phyloP scores from a whole-genome alignment of 1,139 yeast species.

The Yamadazyma oceani region DNA sequence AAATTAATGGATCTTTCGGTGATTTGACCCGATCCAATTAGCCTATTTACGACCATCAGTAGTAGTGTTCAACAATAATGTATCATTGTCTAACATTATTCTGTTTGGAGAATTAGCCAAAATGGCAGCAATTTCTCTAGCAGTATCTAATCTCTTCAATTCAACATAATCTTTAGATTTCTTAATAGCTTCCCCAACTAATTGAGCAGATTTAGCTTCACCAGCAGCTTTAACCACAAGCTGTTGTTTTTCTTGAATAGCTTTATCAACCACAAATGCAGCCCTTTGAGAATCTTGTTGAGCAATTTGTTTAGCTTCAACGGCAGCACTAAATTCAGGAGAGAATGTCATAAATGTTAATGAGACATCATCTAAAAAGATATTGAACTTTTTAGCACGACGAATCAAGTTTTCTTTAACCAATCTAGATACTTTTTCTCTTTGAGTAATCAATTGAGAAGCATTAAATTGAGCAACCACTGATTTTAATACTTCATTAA shows the following conservation, averaged over 20 bases:
- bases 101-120: conserved; percentile 87
- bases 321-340: conserved; percentile 97
- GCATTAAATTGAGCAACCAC: conserved; percentile 99
- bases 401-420: conserved; percentile 89
- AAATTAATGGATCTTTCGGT: no score
- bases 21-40: no score
- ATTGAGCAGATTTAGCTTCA: conserved; percentile 97
- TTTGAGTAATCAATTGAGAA: conserved; percentile 94
- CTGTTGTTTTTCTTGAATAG: conserved; percentile 96
- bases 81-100: conserved; percentile 87
- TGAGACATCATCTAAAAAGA: conserved; percentile 90
- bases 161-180: conserved; percentile 95
- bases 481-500: conserved; percentile 92
- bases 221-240: conserved; percentile 96
- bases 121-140: conserved; percentile 89
- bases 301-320: conserved; percentile 98
- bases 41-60: conserved; percentile 55
- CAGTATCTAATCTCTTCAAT: conserved; percentile 94
- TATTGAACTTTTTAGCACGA: conserved; percentile 88
- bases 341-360: conserved; percentile 94
- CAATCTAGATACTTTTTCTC: conserved; percentile 91
- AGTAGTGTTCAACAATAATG: conserved; percentile 85
- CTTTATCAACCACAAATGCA: conserved; percentile 94
- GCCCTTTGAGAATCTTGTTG: conserved; percentile 99
- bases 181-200: conserved; percentile 98